Evolutionary conservation across 2,329 filamentous ascomycete genomes (phyloP).

Genomic region (Xylariomycetidae sp.): DNA sequence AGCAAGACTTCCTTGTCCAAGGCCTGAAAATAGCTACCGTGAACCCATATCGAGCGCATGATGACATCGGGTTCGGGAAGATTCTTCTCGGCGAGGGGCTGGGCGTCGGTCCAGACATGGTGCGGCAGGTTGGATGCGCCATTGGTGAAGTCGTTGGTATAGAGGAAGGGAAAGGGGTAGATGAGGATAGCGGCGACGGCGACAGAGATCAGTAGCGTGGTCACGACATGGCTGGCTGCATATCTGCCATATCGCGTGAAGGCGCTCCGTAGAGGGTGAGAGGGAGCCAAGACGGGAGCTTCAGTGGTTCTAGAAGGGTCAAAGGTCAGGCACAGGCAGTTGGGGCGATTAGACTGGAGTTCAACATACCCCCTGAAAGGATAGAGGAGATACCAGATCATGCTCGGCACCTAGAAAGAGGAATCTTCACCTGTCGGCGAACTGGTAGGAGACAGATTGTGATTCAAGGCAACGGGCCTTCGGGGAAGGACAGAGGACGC

Average conservation of each 20-base stretch:
- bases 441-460: too few species aligned
- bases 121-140: constrained; percentile 68
- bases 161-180: constrained; percentile 72
- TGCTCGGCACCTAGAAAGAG: too few species aligned
- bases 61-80: constrained; percentile 62
- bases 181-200: constrained; percentile 64
- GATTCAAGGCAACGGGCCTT: too few species aligned
- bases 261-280: constrained; percentile 59
- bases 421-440: too few species aligned
- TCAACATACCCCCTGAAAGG: constrained; percentile 67
- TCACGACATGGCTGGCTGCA: constrained; percentile 68
- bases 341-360: neutral
- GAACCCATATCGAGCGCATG: constrained; percentile 78
- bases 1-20: constrained; percentile 61
- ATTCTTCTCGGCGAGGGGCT: constrained; percentile 51
- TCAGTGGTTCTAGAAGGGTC: constrained; percentile 62
- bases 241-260: constrained; percentile 68
- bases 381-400: constrained; percentile 77
- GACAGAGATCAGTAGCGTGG: constrained; percentile 70
- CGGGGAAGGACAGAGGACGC: too few species aligned
- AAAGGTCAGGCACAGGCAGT: neutral
- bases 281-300: constrained; percentile 59
- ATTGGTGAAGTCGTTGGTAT: constrained; percentile 66
- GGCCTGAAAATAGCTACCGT: constrained; percentile 75
- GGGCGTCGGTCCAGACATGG: constrained; percentile 76